These are phyloP conservation scores for Rhodotorula sphaerocarpa DNA, from an alignment of 768 basidiomycete genomes.

Conservation along the genomic window DNA sequence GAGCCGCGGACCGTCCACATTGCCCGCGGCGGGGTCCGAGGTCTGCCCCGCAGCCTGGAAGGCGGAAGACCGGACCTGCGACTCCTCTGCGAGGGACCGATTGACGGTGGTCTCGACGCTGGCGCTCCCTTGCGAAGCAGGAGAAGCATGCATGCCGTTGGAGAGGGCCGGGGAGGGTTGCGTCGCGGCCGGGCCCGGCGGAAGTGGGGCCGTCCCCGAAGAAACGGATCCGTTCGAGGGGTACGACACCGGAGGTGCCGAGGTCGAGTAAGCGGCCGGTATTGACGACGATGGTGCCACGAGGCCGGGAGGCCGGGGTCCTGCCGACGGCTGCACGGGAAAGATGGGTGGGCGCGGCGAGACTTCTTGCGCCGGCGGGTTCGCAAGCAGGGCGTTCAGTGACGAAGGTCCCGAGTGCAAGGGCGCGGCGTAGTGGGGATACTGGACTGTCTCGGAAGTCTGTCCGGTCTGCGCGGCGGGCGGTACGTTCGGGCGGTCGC, in stretches of 20 bases:
- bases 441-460: no score
- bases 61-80: background rate
- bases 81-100: conserved; percentile 8
- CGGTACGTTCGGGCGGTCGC: no score
- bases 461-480: no score
- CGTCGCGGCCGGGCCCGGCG: background rate
- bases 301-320: background rate
- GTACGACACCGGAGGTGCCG: no score
- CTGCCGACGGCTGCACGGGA: background rate
- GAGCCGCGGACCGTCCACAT: background rate
- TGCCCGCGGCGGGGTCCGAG: background rate
- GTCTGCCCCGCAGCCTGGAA: background rate
- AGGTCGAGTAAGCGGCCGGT: no score
- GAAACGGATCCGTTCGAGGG: background rate
- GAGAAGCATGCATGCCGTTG: background rate
- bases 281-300: no score
- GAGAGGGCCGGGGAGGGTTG: background rate
- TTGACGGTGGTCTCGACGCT: background rate
- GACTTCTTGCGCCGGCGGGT: background rate
- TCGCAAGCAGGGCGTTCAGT: background rate
- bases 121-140: background rate
- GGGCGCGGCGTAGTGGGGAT: no score
- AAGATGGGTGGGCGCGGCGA: background rate
- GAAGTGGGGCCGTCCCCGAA: background rate
- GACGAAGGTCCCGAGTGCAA: background rate